Base-by-base conservation (phyloP, 1,284 basidiomycete species). In the Rhodotorula sp. region DNA sequence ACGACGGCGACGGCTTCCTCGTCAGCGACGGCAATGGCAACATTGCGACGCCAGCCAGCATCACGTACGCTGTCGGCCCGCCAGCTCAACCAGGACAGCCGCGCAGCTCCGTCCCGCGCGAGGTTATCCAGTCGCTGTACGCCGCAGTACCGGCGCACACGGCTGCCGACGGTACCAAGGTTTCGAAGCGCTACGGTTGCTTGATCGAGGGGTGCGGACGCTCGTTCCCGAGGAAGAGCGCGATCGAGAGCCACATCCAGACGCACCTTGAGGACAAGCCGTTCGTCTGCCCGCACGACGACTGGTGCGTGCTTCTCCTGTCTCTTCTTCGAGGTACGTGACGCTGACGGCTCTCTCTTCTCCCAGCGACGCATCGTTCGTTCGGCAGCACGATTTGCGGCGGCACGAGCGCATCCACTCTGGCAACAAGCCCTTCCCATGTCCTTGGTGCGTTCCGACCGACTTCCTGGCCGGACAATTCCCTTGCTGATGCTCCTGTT, bases 211-310 rank as follows among this genome's bases (percentile, higher is more conserved):
- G 75, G 15, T 83, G 83, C 70, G 80, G 79, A n/a, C 75, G 82
- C 26, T 71, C 75, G 31, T 83, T 83, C 76, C 81, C 81, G 7
- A 70, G 83, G 37, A 83, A 82, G 77, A 80, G 79, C 62, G 82
- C 82, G 16, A 81, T 82, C 53, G 80, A 81, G 66, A 80, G 78
- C 62, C 83, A 83, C 76, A 81, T 83, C 68, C 82, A 83, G 70
- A 82, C 82, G 50, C 83, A 83, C 70, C 74, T 83, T n/a, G 81
- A 83, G 69, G 82, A 83, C 76, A 83, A 83, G 77, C 83, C 82
- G 34, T 82, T 80, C 73, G 75, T 80, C 6, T 83, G 83, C 70
- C 73, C 77, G 2, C 77, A 77, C 52, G 72, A 75, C 30, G 78
- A 79, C 53, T 83, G 83, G 75, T 77, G 44, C 65, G 76, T 65